Percentiles rank a stretch among this genome's conserved stretches.
phyloP scores from a whole-genome alignment of 176 grass and related monocot genomes.

The Rhynchospora tenuis region DNA sequence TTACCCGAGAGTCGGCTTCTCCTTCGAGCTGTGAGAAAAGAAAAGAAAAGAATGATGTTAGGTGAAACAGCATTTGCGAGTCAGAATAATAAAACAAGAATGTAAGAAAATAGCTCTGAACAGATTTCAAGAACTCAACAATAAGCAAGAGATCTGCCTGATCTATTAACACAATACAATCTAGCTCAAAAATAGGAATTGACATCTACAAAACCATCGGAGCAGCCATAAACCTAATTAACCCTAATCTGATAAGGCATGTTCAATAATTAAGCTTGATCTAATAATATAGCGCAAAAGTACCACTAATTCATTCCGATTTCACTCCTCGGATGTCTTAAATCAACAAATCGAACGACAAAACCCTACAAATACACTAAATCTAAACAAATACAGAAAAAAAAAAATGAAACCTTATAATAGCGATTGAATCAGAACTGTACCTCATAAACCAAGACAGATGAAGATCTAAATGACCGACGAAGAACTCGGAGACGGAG shows the following conservation, averaged over 20 bases:
- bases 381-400: background rate
- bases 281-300: background rate
- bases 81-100: background rate
- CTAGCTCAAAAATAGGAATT: background rate
- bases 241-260: background rate
- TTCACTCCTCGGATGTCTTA: background rate
- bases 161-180: conserved; percentile 10
- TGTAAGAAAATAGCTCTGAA: background rate
- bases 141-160: background rate
- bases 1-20: conserved; percentile 99
- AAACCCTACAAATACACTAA: background rate
- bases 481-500: background rate
- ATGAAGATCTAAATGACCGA: conserved; percentile 24
- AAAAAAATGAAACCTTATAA: background rate
- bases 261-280: background rate
- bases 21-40: conserved; percentile 81
- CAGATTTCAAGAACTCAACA: background rate
- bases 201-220: background rate
- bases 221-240: background rate
- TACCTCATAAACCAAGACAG: conserved; percentile 57
- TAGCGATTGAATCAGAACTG: background rate
- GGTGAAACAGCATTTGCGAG: background rate
- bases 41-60: conserved; percentile 13
- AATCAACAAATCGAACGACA: conserved; percentile 13
- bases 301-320: background rate